phyloP scores from a whole-genome alignment of 495 filamentous ascomycete genomes.

The Lepidopterella palustris region DNA sequence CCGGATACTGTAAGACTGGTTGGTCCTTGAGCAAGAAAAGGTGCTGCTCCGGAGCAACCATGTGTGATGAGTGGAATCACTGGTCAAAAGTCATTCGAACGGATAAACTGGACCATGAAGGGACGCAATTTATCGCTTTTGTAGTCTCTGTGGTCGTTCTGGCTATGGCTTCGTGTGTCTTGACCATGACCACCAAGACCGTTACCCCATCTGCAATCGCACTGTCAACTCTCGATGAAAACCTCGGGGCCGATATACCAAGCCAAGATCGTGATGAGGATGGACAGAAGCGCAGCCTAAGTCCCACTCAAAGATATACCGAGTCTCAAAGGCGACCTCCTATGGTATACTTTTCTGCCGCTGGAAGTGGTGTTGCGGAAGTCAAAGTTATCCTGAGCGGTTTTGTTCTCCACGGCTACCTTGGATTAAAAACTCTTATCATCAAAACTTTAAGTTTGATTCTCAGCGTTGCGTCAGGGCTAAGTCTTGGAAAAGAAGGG shows the following conservation, averaged over 20 bases:
- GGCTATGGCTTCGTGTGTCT: constrained; percentile 63
- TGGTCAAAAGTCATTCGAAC: constrained; percentile 65
- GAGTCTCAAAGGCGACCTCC: constrained; percentile 47
- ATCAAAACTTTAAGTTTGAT: constrained; percentile 80
- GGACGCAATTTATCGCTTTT: constrained; percentile 72
- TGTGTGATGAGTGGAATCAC: constrained; percentile 65
- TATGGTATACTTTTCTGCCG: constrained; percentile 91
- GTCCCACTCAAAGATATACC: constrained; percentile 29
- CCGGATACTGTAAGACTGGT: constrained; percentile 69
- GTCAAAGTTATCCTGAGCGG: constrained; percentile 96
- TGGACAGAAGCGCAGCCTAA: constrained; percentile 36
- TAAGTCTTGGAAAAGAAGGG: constrained; percentile 94
- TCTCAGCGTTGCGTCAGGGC: constrained; percentile 82
- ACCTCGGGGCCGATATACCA: constrained; percentile 46
- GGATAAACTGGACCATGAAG: constrained; percentile 47
- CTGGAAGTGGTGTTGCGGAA: constrained; percentile 93
- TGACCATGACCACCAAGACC: constrained; percentile 85
- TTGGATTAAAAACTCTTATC: constrained; percentile 81
- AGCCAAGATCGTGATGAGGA: constrained; percentile 31
- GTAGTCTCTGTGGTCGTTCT: constrained; percentile 64
- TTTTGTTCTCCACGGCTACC: constrained; percentile 92
- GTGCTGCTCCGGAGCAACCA: constrained; percentile 60
- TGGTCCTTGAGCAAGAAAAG: constrained; percentile 69
- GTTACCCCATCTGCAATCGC: constrained; percentile 82
- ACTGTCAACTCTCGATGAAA: constrained; percentile 83